Evolutionary conservation across 192 early-diverging fungal species (phyloP).

Genomic region (Backusella sp.): DNA sequence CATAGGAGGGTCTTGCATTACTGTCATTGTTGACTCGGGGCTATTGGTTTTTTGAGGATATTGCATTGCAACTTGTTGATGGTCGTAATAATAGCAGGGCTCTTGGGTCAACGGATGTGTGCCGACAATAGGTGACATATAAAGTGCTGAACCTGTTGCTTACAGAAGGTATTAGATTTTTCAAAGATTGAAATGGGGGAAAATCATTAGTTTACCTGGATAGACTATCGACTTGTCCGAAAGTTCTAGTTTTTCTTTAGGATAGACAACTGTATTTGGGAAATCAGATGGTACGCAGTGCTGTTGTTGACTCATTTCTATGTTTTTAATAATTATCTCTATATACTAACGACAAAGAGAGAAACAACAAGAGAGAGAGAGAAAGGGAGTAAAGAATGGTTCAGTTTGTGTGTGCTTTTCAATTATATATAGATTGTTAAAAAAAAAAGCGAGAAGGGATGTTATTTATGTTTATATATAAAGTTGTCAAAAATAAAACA

Average conservation of each 20-base stretch:
- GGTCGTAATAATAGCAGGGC: not conserved
- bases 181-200: not conserved
- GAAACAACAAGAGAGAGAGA: not conserved
- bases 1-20: constrained; percentile 22
- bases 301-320: not conserved
- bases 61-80: not conserved
- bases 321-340: not conserved
- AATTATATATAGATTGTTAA: not conserved
- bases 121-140: constrained; percentile 1
- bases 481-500: not conserved
- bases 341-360: not conserved
- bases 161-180: not conserved
- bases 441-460: not conserved
- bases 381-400: too few species aligned
- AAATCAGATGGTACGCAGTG: constrained; percentile 2
- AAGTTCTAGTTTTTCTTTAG: constrained; percentile 12
- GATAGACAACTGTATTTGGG: not conserved
- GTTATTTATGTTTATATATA: not conserved
- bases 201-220: not conserved
- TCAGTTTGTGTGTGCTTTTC: not conserved
- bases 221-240: constrained; percentile 14
- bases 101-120: not conserved
- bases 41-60: not conserved
- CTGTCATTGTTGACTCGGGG: constrained; percentile 9
- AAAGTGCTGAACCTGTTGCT: constrained; percentile 9